phyloP scores from a whole-genome alignment of 371 early-diverging fungal genomes.

The Lichtheimia ramosa region DNA sequence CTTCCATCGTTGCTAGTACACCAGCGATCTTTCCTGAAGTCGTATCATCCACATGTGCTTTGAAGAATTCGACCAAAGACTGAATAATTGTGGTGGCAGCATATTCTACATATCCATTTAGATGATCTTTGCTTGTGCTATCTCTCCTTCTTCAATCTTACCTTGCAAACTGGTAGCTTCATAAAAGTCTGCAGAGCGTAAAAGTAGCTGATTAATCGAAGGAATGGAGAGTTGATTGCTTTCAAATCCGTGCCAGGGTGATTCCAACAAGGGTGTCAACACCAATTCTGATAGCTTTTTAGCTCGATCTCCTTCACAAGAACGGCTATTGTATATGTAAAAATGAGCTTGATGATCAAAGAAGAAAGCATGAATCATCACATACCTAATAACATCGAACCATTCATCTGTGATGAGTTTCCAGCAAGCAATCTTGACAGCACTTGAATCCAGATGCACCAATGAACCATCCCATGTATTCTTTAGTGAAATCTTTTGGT shows the following conservation, averaged over 20 bases:
- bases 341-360: conserved; percentile 4
- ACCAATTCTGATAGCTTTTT: conserved; percentile 18
- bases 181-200: conserved; percentile 60
- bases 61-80: neutral
- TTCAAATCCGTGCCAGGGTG: neutral
- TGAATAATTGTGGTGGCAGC: neutral
- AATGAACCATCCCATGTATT: conserved; percentile 47
- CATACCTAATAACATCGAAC: conserved; percentile 52
- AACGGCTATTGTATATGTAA: conserved; percentile 16
- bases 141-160: conserved; percentile 9
- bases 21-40: neutral
- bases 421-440: conserved; percentile 51
- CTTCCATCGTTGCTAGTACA: no score
- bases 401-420: conserved; percentile 58
- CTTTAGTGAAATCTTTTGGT: neutral
- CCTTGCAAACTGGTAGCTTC: conserved; percentile 53
- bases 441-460: conserved; percentile 23
- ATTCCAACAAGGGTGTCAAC: conserved; percentile 16
- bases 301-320: conserved; percentile 18
- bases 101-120: conserved; percentile 3
- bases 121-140: neutral
- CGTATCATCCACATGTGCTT: neutral
- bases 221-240: no score
- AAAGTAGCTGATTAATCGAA: conserved; percentile 28
- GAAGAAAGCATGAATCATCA: neutral